A percentile compares a stretch with the other conserved stretches of the same genome.
Conservation (phyloP, 257 asterid species). For the Schizonepeta tenuifolia region DNA sequence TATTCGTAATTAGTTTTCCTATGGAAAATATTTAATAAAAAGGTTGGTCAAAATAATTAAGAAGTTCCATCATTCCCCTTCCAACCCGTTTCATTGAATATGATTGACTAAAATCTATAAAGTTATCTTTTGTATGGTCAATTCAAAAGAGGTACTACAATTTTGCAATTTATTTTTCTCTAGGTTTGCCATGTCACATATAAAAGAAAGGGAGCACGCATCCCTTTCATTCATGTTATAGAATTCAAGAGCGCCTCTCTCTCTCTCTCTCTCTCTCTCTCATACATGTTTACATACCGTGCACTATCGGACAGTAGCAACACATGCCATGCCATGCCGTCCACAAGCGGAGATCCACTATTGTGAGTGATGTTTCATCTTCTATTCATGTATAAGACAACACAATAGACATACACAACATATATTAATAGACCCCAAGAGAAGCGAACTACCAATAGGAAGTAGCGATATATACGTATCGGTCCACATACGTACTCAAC, state of each 20-base stretch:
- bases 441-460: too few relatives aligned
- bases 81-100: background rate
- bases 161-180: conserved; percentile 16
- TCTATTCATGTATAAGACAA: background rate
- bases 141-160: conserved; percentile 29
- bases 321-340: too few relatives aligned
- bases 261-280: background rate
- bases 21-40: background rate
- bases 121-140: conserved; percentile 15
- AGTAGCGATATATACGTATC: background rate
- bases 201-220: background rate
- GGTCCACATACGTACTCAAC: too few relatives aligned
- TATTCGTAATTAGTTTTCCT: background rate
- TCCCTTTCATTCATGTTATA: background rate
- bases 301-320: background rate
- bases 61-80: conserved; percentile 4
- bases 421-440: too few relatives aligned
- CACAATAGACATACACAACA: background rate
- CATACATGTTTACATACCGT: background rate
- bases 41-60: background rate
- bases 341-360: background rate
- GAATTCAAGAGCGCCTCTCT: background rate
- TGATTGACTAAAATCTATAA: conserved; percentile 23
- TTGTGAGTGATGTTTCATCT: background rate
- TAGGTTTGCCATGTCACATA: conserved; percentile 1